Evolutionary conservation across 2,329 filamentous ascomycete genomes (phyloP).

Genomic region (Colletotrichum horii): DNA sequence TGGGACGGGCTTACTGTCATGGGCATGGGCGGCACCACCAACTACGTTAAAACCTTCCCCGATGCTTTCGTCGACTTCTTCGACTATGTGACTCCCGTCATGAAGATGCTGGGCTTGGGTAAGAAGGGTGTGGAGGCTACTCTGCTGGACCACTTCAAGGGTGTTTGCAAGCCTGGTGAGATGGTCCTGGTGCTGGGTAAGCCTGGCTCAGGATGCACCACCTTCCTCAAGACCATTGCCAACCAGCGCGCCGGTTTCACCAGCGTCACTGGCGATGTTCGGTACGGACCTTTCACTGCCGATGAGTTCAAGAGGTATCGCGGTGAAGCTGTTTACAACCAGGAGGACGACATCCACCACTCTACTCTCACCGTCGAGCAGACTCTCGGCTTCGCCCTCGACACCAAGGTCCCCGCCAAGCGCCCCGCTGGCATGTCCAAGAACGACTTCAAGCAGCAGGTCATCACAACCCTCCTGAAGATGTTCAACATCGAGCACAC

Average conservation of each 20-base stretch:
- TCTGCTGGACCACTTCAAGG: conserved; percentile 75
- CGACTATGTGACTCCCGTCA: conserved; percentile 72
- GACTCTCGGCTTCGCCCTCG: conserved; percentile 83
- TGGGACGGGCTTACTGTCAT: conserved; percentile 81
- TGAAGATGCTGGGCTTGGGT: conserved; percentile 67
- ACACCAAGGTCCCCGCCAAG: conserved; percentile 84
- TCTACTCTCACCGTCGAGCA: conserved; percentile 87
- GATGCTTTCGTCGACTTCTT: conserved; percentile 79
- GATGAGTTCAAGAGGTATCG: conserved; percentile 77
- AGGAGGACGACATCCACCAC: conserved; percentile 86
- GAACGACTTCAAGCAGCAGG: conserved; percentile 75
- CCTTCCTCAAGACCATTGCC: conserved; percentile 71
- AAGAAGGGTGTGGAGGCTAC: conserved; percentile 74
- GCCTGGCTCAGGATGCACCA: conserved; percentile 75
- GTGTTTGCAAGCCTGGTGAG: conserved; percentile 78
- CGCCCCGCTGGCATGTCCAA: conserved; percentile 76
- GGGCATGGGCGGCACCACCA: conserved; percentile 76
- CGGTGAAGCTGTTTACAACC: conserved; percentile 85
- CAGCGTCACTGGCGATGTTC: conserved; percentile 68
- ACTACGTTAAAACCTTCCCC: conserved; percentile 77
- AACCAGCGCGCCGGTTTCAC: conserved; percentile 68
- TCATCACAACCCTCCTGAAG: conserved; percentile 77
- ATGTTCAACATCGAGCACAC: conserved; percentile 97
- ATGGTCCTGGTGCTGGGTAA: conserved; percentile 86
- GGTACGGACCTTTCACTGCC: conserved; percentile 76